Evolutionary conservation across 139 green algal genomes (phyloP).

Genomic region (Micractinium sp.): DNA sequence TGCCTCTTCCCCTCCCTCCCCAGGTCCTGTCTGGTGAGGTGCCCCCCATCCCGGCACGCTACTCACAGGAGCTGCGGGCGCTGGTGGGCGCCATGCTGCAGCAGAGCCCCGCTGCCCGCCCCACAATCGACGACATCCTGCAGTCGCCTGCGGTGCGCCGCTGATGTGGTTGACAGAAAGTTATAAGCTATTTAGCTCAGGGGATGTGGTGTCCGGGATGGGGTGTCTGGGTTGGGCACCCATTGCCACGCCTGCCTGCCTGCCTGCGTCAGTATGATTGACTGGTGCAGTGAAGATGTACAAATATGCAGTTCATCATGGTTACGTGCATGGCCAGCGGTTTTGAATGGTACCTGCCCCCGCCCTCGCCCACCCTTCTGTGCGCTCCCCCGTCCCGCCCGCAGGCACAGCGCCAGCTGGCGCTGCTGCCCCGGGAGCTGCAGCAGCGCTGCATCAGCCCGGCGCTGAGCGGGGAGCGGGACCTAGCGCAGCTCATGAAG

Average conservation of each 20-base stretch:
- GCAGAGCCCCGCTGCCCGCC: not conserved
- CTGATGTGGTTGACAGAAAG: too few species aligned
- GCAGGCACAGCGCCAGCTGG: constrained; percentile 16
- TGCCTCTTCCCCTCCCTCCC: not conserved
- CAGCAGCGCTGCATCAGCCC: constrained; percentile 4
- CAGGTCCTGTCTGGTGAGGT: constrained; percentile 12
- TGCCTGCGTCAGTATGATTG: not conserved
- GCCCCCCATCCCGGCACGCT: constrained; percentile 3
- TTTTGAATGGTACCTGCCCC: too few species aligned
- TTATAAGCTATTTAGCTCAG: too few species aligned
- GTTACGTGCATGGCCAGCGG: too few species aligned
- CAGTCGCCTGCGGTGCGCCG: not conserved
- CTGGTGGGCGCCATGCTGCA: constrained; percentile 7
- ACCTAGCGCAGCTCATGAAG: not conserved
- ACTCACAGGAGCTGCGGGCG: not conserved
- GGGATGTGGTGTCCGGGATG: too few species aligned
- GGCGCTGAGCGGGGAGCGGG: not conserved
- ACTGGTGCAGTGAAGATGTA: too few species aligned
- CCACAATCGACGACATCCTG: constrained; percentile 20
- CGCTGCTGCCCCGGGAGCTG: not conserved
- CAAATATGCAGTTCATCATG: too few species aligned
- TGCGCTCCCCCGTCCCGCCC: not conserved
- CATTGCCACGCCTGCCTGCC: not conserved
- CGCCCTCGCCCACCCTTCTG: not conserved
- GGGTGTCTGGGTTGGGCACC: not conserved